Evolutionary conservation across 192 early-diverging fungal species (phyloP), one percentile per base, ranked within the genome.

Genomic region (Coemansia sp.): DNA sequence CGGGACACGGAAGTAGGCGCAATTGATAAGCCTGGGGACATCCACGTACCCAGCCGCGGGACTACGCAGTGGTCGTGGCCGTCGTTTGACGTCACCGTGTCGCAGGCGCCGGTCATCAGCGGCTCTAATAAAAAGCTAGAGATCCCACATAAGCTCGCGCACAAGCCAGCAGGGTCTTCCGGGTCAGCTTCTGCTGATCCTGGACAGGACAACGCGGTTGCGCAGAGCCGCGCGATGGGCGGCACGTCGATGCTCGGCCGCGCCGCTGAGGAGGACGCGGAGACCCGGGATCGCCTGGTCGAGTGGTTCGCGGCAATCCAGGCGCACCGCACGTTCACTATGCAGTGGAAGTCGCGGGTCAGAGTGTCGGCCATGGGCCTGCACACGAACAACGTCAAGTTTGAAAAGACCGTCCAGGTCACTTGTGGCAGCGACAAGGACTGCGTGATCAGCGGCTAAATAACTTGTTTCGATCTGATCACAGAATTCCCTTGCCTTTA

Each of bases 301-400:
- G 45, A 54, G 51, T 77, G 73, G 73, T 77, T 77, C 59, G 63
- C 49, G 6, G 59, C 67, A 0, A 70, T 77, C 58, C 58, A 58
- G 54, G 50, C 42, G 4, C 67, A 66, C 49, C 42, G 58, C 16
- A 46, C 67, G 25, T 69, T 77, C 29, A 70, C 73, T 1, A 77
- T 77, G 73, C 58, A 65, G 49, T 77, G 73, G 73, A 57, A 47
- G 38, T 77, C 73, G 32, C 54, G 45, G 12, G 73, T 70, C 44
- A 58, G 54, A 25, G 54, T 70, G 19, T 66, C 73, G 0, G 73
- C 67, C 12, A 54, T 77, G 52, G 73, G 73, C 8, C 31, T 77
- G 44, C 73, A 70, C 42, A 55, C 73, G 10, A 66, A 46, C 23
- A 43, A 77, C 30, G 46, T 77, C 56, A 53, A 30, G 56, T 77